A percentile compares a stretch with the other conserved stretches of the same genome.
Conservation (phyloP, 768 basidiomycete species). For the Mycena latifolia region DNA sequence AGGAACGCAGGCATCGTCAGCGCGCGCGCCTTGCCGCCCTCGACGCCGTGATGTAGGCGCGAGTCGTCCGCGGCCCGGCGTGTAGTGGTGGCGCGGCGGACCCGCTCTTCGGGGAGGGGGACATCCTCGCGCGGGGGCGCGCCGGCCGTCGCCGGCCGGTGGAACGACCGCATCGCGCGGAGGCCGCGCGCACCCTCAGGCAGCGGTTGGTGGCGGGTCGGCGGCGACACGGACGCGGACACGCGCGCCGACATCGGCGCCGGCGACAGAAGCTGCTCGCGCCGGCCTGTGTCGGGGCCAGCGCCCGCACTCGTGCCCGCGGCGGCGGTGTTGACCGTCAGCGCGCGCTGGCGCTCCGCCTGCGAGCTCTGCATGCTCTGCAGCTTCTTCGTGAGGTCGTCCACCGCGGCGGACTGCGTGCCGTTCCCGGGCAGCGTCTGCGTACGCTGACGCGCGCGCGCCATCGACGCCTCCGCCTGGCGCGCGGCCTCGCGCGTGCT, state of each 20-base stretch:
- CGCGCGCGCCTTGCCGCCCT: constrained; percentile 12
- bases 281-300: too few species aligned
- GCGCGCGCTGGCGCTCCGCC: constrained; percentile 63
- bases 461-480: constrained; percentile 24
- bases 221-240: constrained; percentile 34
- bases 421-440: constrained; percentile 57
- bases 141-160: constrained; percentile 54
- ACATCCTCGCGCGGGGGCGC: constrained; percentile 46
- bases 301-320: neutral
- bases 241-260: neutral
- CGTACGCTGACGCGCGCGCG: constrained; percentile 53
- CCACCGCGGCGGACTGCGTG: constrained; percentile 59
- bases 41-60: neutral
- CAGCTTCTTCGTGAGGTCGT: constrained; percentile 72
- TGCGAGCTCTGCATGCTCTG: constrained; percentile 60
- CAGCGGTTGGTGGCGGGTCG: constrained; percentile 37
- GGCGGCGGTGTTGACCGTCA: constrained; percentile 45
- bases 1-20: constrained; percentile 22
- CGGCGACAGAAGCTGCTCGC: constrained; percentile 12
- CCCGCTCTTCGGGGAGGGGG: constrained; percentile 36
- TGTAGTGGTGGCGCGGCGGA: constrained; percentile 55
- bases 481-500: constrained; percentile 35
- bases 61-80: constrained; percentile 29
- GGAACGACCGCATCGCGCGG: constrained; percentile 73
- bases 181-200: constrained; percentile 50